Base-by-base conservation (phyloP, 352 stramenopile genomes). In the Phytopythium boreale region DNA sequence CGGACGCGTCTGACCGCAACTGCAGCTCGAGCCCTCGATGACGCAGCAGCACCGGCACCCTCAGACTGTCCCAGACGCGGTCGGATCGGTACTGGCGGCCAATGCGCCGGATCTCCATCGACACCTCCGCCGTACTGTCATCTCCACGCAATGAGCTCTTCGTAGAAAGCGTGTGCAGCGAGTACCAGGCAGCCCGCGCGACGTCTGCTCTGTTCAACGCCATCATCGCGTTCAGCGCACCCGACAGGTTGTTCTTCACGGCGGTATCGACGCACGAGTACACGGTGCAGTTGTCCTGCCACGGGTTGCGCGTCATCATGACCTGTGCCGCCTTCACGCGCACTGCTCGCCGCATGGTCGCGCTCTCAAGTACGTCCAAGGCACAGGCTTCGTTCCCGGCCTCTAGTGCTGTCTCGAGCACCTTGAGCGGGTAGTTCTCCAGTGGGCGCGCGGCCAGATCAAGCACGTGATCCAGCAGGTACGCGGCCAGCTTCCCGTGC, bases 211-310 rank as follows among this genome's bases (percentile, higher is more conserved):
- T 50, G 44, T 72, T 72, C 26, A 68, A 62, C 11, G 36, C 41
- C 14, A 68, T 43, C 65, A 76, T 66, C 19, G 39, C 51, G 11
- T 66, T 11, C 12, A 76, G 39, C 37, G 70, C 59, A 0, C 20
- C 24, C 14, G 49, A 47, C 55, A 72, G 52, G 6, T 56, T 43
- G 47, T 34, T 15, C 29, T 59, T 51, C 19, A 72, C 34, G 4
- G 66, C 69, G 2, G 69, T 46, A 24, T 70, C 46, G 20, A 76
- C 66, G 44, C 65, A 72, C 47, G 69, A 68, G 66, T 66, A 70
- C 41, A 72, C 49, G 50, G 70, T 66, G 62, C 49, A 66, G 50
- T 72, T 72, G 24, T 64, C 51, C 51, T 70, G 61, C 27, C 67
- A 44, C 9, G 65, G 49, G 20, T 64, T 63, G 10, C 56, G 59